Percentiles rank a stretch among this genome's conserved stretches.
Conservation (phyloP, 2,329 filamentous ascomycete genomes). For the Stagonosporopsis vannaccii region DNA sequence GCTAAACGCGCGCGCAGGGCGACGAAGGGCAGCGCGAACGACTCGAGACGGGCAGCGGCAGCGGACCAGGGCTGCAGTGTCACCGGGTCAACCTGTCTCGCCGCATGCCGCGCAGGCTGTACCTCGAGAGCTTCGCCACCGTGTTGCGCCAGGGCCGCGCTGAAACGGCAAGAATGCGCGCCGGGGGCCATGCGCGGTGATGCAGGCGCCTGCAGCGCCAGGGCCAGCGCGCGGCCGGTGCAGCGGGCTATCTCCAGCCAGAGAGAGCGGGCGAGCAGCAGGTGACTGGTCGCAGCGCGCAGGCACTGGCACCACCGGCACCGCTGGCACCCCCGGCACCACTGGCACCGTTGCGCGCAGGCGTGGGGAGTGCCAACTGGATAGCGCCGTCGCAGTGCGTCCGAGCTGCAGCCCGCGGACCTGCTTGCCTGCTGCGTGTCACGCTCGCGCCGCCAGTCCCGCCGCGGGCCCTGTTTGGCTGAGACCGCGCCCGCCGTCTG, state of each 20-base stretch:
- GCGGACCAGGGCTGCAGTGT: conserved; percentile 1
- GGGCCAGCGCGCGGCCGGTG: not conserved
- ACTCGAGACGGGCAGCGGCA: not conserved
- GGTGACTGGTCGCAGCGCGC: conserved; percentile 9
- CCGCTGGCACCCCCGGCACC: not conserved
- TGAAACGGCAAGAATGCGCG: conserved; percentile 26
- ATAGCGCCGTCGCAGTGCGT: conserved; percentile 10
- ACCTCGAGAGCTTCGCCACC: conserved; percentile 18
- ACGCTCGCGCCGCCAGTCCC: conserved; percentile 17
- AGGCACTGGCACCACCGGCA: not conserved
- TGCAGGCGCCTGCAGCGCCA: conserved; percentile 10
- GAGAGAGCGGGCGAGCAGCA: not conserved
- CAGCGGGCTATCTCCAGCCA: conserved; percentile 1
- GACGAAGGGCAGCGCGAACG: not conserved
- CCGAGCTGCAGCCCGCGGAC: conserved; percentile 18
- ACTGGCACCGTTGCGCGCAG: not conserved
- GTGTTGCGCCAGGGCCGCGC: conserved; percentile 6
- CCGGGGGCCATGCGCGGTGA: conserved; percentile 12
- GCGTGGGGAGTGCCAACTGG: conserved; percentile 19
- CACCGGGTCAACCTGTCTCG: not conserved
- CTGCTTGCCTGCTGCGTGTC: conserved; percentile 9
- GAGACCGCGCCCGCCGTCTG: conserved; percentile 5
- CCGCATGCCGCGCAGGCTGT: conserved; percentile 9
- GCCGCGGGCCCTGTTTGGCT: conserved; percentile 8
- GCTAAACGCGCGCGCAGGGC: too few species aligned